Conservation (phyloP, 352 stramenopile genomes). For the Phytopythium litorale region DNA sequence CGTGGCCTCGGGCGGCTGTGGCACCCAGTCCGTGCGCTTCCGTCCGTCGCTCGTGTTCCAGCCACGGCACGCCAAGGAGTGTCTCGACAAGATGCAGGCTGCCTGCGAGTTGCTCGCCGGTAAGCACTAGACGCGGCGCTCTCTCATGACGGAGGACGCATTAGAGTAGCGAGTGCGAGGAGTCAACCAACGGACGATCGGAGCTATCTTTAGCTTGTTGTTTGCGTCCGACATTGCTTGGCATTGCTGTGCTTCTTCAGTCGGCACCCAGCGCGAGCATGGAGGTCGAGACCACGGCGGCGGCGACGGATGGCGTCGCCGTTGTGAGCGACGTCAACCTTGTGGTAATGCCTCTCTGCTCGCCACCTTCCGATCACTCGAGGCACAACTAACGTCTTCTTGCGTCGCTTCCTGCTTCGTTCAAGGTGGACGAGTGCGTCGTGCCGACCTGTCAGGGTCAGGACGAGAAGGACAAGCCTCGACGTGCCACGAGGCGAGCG, state of each 20-base stretch:
- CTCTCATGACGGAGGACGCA: no score
- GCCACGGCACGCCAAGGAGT: slow-evolving; percentile 68
- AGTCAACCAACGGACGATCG: background rate
- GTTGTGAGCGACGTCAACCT: background rate
- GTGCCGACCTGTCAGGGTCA: background rate
- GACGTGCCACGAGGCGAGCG: background rate
- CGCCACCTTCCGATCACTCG: background rate
- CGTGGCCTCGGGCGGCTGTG: slow-evolving; percentile 63
- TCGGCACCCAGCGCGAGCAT: background rate
- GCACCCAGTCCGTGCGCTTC: slow-evolving; percentile 67
- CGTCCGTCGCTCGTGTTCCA: slow-evolving; percentile 76
- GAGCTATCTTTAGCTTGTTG: background rate
- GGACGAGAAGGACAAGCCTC: background rate
- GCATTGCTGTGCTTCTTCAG: background rate
- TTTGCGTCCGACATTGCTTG: background rate
- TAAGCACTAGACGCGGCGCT: background rate
- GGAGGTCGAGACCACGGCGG: background rate
- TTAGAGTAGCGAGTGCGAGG: no score
- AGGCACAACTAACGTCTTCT: background rate
- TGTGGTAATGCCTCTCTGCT: background rate
- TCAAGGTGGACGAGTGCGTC: background rate
- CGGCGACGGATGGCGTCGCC: background rate
- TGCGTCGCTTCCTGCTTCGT: background rate
- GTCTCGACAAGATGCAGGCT: slow-evolving; percentile 64
- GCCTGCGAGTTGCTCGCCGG: slow-evolving; percentile 25